These are phyloP conservation scores for Phoma sp. DNA, from an alignment of 2,329 filamentous ascomycete genomes.

Conservation along the genomic window DNA sequence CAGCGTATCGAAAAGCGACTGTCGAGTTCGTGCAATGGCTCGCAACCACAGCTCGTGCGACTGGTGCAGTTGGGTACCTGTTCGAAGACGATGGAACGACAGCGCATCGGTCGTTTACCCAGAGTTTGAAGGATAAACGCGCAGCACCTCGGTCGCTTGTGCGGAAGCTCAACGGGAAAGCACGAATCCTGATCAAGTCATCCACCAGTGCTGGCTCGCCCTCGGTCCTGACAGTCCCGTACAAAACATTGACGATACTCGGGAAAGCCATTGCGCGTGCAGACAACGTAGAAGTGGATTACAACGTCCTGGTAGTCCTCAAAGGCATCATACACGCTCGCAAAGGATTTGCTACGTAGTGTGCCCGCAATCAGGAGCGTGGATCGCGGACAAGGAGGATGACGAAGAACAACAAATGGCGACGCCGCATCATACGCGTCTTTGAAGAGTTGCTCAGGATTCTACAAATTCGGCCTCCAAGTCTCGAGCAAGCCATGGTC, in stretches of 20 bases:
- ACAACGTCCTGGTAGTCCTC: constrained; percentile 14
- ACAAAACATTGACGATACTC: constrained; percentile 2
- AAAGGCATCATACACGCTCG: constrained; percentile 21
- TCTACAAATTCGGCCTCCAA: constrained; percentile 11
- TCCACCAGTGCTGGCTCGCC: background rate
- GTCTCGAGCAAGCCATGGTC: background rate
- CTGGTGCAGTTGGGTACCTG: constrained; percentile 15
- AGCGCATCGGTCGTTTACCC: background rate
- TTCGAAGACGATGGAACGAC: background rate
- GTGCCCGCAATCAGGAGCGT: constrained; percentile 11
- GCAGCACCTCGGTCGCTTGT: background rate
- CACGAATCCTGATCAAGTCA: background rate
- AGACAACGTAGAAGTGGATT: constrained; percentile 4
- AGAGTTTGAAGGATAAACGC: constrained; percentile 1
- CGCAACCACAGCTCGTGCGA: constrained; percentile 16
- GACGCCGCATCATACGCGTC: constrained; percentile 19
- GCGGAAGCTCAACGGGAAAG: background rate
- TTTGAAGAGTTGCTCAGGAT: background rate
- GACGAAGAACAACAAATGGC: constrained; percentile 14
- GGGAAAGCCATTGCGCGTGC: constrained; percentile 7
- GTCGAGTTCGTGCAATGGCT: constrained; percentile 23
- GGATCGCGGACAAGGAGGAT: background rate
- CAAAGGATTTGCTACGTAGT: constrained; percentile 22
- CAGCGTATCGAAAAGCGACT: constrained; percentile 16
- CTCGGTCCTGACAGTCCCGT: constrained; percentile 1